phyloP scores from a whole-genome alignment of 352 stramenopile genomes.

The Globisporangium solare region DNA sequence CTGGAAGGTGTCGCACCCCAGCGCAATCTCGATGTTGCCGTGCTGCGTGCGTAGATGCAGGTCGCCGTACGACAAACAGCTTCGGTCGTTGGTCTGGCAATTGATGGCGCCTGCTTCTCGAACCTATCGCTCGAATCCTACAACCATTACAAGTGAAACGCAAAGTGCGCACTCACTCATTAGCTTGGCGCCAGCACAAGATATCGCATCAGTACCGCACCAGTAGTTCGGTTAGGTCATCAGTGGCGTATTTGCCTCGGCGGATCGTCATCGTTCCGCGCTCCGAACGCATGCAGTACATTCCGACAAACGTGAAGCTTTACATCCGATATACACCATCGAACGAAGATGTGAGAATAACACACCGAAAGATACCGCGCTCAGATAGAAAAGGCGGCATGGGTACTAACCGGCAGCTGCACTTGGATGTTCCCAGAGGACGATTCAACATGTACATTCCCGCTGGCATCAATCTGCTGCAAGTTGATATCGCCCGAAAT shows the following conservation, averaged over 20 bases:
- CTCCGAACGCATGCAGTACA: constrained; percentile 69
- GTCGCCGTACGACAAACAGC: constrained; percentile 60
- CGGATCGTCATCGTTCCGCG: constrained; percentile 55
- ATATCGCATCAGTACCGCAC: constrained; percentile 17
- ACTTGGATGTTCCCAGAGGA: constrained; percentile 56
- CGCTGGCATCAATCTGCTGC: constrained; percentile 38
- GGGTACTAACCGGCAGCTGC: constrained; percentile 32
- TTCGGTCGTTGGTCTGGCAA: constrained; percentile 39
- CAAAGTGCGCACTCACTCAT: not conserved
- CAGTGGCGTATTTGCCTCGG: constrained; percentile 47
- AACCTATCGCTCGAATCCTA: constrained; percentile 12
- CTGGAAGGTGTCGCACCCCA: constrained; percentile 65
- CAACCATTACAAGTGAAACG: not conserved
- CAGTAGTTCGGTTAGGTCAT: constrained; percentile 28
- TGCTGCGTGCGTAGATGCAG: constrained; percentile 56
- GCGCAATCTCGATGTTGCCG: constrained; percentile 60
- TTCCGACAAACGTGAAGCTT: constrained; percentile 48
- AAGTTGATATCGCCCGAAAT: constrained; percentile 55
- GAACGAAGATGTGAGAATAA: not conserved
- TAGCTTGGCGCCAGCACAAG: not conserved
- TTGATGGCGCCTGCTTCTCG: constrained; percentile 68
- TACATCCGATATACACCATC: constrained; percentile 6
- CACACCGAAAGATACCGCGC: not conserved
- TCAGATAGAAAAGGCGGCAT: not conserved
- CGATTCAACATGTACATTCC: constrained; percentile 62